A percentile compares a stretch with the other conserved stretches of the same genome.
Conservation (phyloP, 2,329 filamentous ascomycete species). For the Calcarisporium arbuscula region DNA sequence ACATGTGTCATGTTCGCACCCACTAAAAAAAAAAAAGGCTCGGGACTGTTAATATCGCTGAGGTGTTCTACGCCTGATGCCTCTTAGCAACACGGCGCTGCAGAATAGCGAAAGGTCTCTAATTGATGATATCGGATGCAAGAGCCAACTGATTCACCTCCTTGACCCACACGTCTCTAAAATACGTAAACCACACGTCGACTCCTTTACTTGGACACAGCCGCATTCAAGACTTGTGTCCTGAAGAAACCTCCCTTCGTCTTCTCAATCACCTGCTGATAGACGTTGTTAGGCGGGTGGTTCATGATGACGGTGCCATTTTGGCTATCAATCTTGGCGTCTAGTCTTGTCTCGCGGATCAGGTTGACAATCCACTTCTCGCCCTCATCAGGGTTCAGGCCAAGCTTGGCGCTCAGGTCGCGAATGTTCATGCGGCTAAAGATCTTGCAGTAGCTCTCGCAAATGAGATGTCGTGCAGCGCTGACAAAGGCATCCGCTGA, state of each 20-base stretch:
- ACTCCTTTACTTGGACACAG: constrained; percentile 44
- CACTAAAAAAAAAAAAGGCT: too few relatives aligned
- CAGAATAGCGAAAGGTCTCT: too few relatives aligned
- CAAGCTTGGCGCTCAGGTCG: constrained; percentile 87
- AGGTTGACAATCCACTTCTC: constrained; percentile 99
- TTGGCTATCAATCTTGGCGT: constrained; percentile 99
- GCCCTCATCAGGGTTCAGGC: constrained; percentile 86
- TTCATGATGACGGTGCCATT: constrained; percentile 99
- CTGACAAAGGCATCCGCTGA: constrained; percentile 87
- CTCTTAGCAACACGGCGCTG: too few relatives aligned
- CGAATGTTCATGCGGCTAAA: constrained; percentile 98
- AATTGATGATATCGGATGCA: too few relatives aligned
- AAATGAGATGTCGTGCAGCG: constrained; percentile 90
- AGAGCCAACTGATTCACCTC: too few relatives aligned
- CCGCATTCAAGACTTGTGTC: constrained; percentile 84
- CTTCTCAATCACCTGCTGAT: constrained; percentile 98
- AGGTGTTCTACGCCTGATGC: too few relatives aligned
- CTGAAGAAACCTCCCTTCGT: constrained; percentile 99
- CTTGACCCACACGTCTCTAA: too few relatives aligned
- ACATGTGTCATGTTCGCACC: too few relatives aligned
- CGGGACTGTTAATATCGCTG: too few relatives aligned
- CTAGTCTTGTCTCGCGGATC: constrained; percentile 92
- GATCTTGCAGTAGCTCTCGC: constrained; percentile 99
- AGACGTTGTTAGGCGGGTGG: constrained; percentile 95
- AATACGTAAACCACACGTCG: too few relatives aligned